Evolutionary conservation across 2,329 filamentous ascomycete species (phyloP), one percentile per base, ranked within the genome.

Genomic region (Sarocladium oryzae): DNA sequence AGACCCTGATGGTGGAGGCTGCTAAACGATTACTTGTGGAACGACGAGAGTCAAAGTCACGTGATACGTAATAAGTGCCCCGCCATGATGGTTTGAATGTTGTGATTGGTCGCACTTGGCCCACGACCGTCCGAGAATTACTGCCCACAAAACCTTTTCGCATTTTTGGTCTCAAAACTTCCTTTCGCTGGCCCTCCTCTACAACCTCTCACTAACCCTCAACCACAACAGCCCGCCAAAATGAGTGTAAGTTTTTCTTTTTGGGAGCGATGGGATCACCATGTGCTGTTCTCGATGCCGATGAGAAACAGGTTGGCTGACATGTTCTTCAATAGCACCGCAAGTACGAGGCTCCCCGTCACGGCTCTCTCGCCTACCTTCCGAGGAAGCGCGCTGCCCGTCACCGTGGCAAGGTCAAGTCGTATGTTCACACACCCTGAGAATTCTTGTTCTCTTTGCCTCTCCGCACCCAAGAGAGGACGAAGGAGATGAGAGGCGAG

Each of bases 401-500:
- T 69, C 91, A 97, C 79, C 81, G 92, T 67, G 92, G 92, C 75
- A 95, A 95, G 84, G 92, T 96, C 73, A 96, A 96, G 89, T 90
- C 86, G 90, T 95, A 81, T 84, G 83, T 82, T 38, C 52, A 53
- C 59, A 53, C 59, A 30, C 37, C 13, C 13, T 13, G 28, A 16
- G 38, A 48, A 52, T 20, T 52, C 21, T 38, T 51, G 13, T 35
- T 24, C 11, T 16, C 41, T 2, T 38, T 24, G 28, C 32, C 11
- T 10, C 15, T 26, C 7, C 10, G 5, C 15, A 9, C n/a, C 23
- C 10, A 15, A 24, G 38, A 20, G 8, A 20, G 8, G 20, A n/a
- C 7, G 45, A 26, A 35, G 30, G 28, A 4, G 10, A 49, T 15
- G n/a, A 20, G 18, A 50, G 24, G n/a, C 41, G 15, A 37, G 8